These are phyloP conservation scores for Polygonum maritimum DNA, from an alignment of 148 eudicot species.

Conservation along the genomic window DNA sequence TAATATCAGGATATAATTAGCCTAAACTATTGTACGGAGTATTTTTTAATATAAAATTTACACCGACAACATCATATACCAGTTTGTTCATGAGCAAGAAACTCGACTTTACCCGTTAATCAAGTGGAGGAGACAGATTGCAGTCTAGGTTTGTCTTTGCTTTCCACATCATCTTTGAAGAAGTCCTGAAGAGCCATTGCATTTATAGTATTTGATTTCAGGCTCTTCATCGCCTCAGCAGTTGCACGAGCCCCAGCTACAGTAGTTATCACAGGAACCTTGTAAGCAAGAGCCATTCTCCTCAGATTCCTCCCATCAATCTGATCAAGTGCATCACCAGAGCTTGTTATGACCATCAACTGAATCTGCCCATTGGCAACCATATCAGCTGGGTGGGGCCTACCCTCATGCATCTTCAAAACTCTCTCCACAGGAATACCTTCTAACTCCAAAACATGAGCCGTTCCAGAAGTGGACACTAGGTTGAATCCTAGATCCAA, in stretches of 20 bases:
- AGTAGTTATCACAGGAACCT: conserved; percentile 79
- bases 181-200: conserved; percentile 94
- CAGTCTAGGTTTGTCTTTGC: conserved; percentile 13
- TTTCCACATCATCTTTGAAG: conserved; percentile 29
- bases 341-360: conserved; percentile 93
- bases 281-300: conserved; percentile 88
- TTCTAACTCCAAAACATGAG: conserved; percentile 62
- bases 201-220: conserved; percentile 50
- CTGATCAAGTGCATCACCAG: conserved; percentile 78
- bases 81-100: background rate
- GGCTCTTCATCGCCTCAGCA: conserved; percentile 75
- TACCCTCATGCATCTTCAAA: conserved; percentile 92
- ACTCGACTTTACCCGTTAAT: background rate
- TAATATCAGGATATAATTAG: too few species aligned
- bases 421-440: conserved; percentile 80
- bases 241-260: conserved; percentile 88
- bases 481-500: conserved; percentile 55
- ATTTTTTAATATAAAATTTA: background rate
- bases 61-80: background rate
- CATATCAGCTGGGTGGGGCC: conserved; percentile 95
- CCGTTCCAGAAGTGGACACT: conserved; percentile 81
- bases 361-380: conserved; percentile 79
- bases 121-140: conserved; percentile 1
- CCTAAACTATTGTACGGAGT: too few species aligned
- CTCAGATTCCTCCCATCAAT: conserved; percentile 83